Evolutionary conservation across 164 flowering plant genomes (phyloP).

Genomic region (Magnolia officinalis): DNA sequence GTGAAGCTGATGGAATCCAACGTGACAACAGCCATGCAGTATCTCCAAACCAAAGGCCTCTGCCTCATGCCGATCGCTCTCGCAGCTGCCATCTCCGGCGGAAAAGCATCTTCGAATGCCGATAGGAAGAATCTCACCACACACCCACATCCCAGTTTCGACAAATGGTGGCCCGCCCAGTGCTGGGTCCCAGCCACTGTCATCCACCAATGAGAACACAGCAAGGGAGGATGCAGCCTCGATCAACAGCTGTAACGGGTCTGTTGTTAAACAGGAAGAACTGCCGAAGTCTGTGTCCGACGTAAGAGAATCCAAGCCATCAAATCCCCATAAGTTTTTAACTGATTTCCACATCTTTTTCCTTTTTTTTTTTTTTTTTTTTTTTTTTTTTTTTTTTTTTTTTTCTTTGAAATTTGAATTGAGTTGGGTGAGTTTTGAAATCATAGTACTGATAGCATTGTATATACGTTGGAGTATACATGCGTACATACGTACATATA

Average conservation of each 20-base stretch:
- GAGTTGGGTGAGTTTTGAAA: neutral
- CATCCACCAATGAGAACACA: conserved; percentile 8
- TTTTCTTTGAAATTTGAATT: conserved; percentile 8
- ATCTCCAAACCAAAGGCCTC: conserved; percentile 36
- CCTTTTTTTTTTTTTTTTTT: neutral
- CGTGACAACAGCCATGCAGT: conserved; percentile 35
- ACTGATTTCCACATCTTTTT: neutral
- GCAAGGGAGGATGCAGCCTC: conserved; percentile 5
- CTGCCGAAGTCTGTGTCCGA: conserved; percentile 1
- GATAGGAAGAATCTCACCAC: conserved; percentile 15
- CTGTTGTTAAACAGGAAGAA: conserved; percentile 21
- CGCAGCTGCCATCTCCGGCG: conserved; percentile 30
- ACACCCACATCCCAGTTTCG: conserved; percentile 10
- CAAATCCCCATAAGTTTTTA: conserved; percentile 4
- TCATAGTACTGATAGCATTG: neutral
- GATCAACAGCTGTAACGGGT: conserved; percentile 16
- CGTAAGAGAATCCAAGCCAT: conserved; percentile 11
- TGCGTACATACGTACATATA: conserved; percentile 5
- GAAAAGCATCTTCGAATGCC: conserved; percentile 10
- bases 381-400: neutral
- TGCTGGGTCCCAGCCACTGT: conserved; percentile 3
- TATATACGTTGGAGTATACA: conserved; percentile 6
- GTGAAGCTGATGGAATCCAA: conserved; percentile 38
- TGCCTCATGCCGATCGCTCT: conserved; percentile 45
- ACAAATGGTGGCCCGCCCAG: conserved; percentile 7